Percentiles rank a stretch among this genome's conserved stretches.
Evolutionary conservation across 345 rosid species (phyloP).

Genomic region (Euphorbia peplus): DNA sequence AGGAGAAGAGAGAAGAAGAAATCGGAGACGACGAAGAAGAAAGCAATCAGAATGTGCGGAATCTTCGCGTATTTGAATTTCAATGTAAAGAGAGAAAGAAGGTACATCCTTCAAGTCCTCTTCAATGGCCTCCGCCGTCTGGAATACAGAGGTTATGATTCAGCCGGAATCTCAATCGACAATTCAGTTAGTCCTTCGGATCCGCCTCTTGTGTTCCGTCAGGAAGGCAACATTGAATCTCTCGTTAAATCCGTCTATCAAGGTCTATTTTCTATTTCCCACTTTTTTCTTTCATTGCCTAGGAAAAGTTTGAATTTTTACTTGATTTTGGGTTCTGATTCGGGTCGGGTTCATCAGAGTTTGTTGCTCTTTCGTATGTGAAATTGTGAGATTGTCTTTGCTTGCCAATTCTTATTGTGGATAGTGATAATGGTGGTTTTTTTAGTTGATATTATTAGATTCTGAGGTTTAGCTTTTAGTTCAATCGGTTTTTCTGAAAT

Average conservation of each 20-base stretch:
- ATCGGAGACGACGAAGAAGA: too few relatives aligned
- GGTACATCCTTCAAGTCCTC: slow-evolving; percentile 78
- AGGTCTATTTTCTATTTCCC: slow-evolving; percentile 34
- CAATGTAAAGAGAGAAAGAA: slow-evolving; percentile 62
- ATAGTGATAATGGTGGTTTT: too few relatives aligned
- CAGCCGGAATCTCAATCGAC: slow-evolving; percentile 89
- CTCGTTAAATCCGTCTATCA: slow-evolving; percentile 86
- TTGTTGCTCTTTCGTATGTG: too few relatives aligned
- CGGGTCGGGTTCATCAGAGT: slow-evolving; percentile 4
- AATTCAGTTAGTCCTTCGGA: slow-evolving; percentile 27
- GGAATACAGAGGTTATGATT: slow-evolving; percentile 95
- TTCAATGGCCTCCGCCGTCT: slow-evolving; percentile 96
- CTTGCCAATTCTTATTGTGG: too few relatives aligned
- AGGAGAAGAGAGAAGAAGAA: not conserved
- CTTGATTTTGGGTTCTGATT: not conserved
- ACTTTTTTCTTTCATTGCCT: not conserved
- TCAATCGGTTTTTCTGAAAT: too few relatives aligned
- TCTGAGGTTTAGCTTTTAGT: too few relatives aligned
- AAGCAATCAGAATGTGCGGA: slow-evolving; percentile 60
- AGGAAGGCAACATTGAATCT: slow-evolving; percentile 91
- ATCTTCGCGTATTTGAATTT: slow-evolving; percentile 89
- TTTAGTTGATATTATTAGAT: too few relatives aligned
- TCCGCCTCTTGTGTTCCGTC: slow-evolving; percentile 74
- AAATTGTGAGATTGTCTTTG: too few relatives aligned
- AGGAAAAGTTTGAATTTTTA: too few relatives aligned